Base-by-base conservation (phyloP, 805 yeast species). In the Candida michaelii region DNA sequence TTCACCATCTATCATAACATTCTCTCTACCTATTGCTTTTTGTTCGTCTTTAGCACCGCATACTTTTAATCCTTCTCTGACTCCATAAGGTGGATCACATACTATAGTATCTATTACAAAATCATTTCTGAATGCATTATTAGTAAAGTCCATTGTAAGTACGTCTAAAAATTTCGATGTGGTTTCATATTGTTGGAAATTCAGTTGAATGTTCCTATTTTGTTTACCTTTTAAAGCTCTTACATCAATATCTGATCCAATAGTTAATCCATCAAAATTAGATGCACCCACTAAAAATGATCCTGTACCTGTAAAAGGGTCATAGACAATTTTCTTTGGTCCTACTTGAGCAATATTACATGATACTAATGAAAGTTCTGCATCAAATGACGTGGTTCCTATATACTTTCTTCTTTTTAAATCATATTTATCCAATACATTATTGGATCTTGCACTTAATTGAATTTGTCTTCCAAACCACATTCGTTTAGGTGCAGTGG, bases 21-120 rank as follows among this genome's bases (percentile, higher is more conserved):
- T 65, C 56, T 88, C 95, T 52, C 87, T 79, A 0, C 91, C 95
- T 8, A 66, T 76, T 32, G 84, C 84, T 54, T 76, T 79, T 2
- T 83, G 82, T 39, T 83, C 77, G 47, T 76, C 63, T 49, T 76
- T 80, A 4, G 95, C 85, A 4, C 99, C 99, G 42, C 95, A 79
- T 0, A 89, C 96, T 59, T 89, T 89, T 41, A 93, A 76, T 3
- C 98, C 96, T 62, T 93, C 99, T 52, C 99, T 74, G 2, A 93
- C 95, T 10, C 99, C 99, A 61, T 93, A 93, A 0, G 99, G 99
- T 2, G 99, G 99, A 63, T 93, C 99, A 58, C 97, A 89, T 1
- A 91, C 78, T 4, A 93, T 91, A 1, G 86, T 74, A 58, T 93
- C 97, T 11, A 93, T 73, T 19, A 51, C 57, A 17, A 93, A 63